Evolutionary conservation across 139 green algal genomes (phyloP).

Genomic region (Haematococcus sp.): DNA sequence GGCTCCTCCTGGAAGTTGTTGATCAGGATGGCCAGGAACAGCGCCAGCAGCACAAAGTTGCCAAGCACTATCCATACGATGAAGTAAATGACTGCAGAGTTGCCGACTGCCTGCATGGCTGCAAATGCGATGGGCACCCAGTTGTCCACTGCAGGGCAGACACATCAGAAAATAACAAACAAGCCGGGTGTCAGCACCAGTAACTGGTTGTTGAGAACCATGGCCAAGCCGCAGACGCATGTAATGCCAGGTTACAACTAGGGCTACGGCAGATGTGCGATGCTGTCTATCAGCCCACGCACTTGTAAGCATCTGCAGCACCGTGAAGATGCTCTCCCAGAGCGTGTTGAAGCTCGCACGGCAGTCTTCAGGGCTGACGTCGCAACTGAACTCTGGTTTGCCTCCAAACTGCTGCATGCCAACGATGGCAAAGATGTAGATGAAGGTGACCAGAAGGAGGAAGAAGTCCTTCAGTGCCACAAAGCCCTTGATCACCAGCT

Average conservation of each 20-base stretch:
- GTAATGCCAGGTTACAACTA: too few species aligned
- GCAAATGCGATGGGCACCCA: conserved; percentile 18
- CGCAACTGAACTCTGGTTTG: conserved; percentile 11
- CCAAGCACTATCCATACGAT: conserved; percentile 51
- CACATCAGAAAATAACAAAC: conserved; percentile 48
- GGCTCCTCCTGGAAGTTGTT: conserved; percentile 32
- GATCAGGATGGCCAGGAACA: conserved; percentile 70
- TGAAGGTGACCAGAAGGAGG: conserved; percentile 34
- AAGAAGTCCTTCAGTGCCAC: conserved; percentile 37
- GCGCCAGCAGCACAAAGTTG: conserved; percentile 65
- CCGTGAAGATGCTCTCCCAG: conserved; percentile 40
- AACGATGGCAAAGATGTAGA: conserved; percentile 55
- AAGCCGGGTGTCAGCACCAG: too few species aligned
- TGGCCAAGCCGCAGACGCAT: too few species aligned
- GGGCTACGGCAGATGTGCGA: too few species aligned
- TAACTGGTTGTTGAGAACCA: too few species aligned
- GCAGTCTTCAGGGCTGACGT: conserved; percentile 16
- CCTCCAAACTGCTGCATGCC: conserved; percentile 50
- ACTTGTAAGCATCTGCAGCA: too few species aligned
- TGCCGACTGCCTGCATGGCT: conserved; percentile 24
- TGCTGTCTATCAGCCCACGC: too few species aligned
- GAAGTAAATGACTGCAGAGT: conserved; percentile 38
- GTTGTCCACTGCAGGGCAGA: conserved; percentile 29
- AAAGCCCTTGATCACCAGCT: conserved; percentile 27
- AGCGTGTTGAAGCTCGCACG: conserved; percentile 52